Evolutionary conservation across 164 flowering plant genomes (phyloP), one percentile per base, ranked within the genome.

Genomic region (Vitis riparia): DNA sequence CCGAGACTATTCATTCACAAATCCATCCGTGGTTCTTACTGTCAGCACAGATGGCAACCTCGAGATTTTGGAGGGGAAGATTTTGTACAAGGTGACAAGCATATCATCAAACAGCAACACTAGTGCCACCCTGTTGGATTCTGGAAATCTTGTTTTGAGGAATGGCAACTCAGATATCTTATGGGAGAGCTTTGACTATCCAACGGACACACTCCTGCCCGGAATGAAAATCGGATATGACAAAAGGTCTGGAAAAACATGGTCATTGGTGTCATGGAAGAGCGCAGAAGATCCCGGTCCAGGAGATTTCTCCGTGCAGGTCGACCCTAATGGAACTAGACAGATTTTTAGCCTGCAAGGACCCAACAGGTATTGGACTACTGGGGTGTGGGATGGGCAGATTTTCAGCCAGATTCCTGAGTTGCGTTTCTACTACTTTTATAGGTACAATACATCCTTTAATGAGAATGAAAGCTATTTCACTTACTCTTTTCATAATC

Each of bases 321-420:
- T 59, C 27, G 73, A 68, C 12, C 55, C 59, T 0, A 51, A 13
- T 12, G 51, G 1, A 15, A 7, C 1, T 2, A 30, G 49, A 0
- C 47, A 23, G 60, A 1, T 56, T 11, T 23, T 56, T 7, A 59
- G 29, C 30, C 1, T 30, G 17, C 4, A 56, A 55, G 27, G 69
- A 27, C 17, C 64, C 52, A 5, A 11, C 0, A 44, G 1, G 57
- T 68, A 74, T 30, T 74, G 76, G 76, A 49, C 49, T 55, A 74
- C 65, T 49, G 73, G 70, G 5, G n/a, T 11, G 1, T 55, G 65
- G 70, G 59, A 49, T 62, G 66, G 68, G 12, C 13, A 9, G 17
- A 2, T 1, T 27, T 70, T 75, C 47, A 16, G 49, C 47, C 7
- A 3, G 8, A 2, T 63, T 23, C 65, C 72, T 51, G 73, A 62